Percentiles rank a stretch among this genome's conserved stretches.
Conservation (phyloP, 176 grass and related monocot genomes). For the Avena atlantica region DNA sequence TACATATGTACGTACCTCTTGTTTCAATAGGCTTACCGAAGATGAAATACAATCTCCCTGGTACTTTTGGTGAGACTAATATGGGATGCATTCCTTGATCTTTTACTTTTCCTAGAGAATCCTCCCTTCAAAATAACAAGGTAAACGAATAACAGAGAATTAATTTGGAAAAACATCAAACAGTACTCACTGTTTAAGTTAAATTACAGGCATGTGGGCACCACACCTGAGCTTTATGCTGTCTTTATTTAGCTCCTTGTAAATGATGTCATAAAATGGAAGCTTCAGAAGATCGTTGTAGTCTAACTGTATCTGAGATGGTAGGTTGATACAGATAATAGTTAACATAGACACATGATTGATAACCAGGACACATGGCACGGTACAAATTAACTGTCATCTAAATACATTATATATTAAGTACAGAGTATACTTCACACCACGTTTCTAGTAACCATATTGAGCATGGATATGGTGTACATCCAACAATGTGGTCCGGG, state of each 20-base stretch:
- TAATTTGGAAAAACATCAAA: background rate
- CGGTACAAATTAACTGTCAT: no score
- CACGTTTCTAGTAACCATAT: background rate
- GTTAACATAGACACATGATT: background rate
- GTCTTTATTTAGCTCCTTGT: constrained; percentile 60
- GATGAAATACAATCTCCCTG: constrained; percentile 18
- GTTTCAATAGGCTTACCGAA: constrained; percentile 87
- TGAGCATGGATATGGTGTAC: background rate
- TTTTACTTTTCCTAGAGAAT: constrained; percentile 56
- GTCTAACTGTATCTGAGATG: constrained; percentile 69
- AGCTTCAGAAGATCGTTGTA: constrained; percentile 79
- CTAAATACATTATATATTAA: no score
- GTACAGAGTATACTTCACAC: background rate
- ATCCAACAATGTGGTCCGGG: no score
- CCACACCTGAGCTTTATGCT: constrained; percentile 61
- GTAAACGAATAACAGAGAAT: background rate
- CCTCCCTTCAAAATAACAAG: constrained; percentile 40
- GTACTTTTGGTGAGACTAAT: constrained; percentile 57
- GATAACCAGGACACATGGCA: no score
- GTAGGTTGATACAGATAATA: background rate
- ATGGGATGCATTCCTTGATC: constrained; percentile 66
- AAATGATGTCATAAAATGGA: constrained; percentile 75
- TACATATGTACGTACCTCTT: constrained; percentile 48
- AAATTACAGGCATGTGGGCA: background rate
- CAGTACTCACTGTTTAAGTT: background rate